Conservation (phyloP, 1,284 basidiomycete genomes). For the Grifola frondosa region DNA sequence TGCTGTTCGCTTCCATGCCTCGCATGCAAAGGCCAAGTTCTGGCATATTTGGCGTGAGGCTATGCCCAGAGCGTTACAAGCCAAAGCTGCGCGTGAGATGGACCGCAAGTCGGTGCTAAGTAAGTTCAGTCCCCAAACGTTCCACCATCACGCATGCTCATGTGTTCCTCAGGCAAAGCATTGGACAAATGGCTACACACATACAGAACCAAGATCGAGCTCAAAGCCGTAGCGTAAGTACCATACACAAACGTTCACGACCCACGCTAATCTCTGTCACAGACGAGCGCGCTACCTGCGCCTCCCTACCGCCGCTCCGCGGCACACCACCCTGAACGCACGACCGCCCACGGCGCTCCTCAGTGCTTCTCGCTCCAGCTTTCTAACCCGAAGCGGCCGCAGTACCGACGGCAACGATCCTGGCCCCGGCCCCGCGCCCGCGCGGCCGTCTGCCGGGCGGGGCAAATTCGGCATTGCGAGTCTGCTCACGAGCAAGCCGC, state of each 20-base stretch:
- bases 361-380: conserved; percentile 26
- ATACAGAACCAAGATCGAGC: conserved; percentile 66
- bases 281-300: conserved; percentile 70
- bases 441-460: conserved; percentile 24
- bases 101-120: conserved; percentile 57
- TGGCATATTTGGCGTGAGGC: conserved; percentile 67
- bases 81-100: conserved; percentile 61
- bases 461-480: conserved; percentile 38
- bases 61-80: conserved; percentile 67
- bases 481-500: conserved; percentile 29
- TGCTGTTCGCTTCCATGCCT: conserved; percentile 70
- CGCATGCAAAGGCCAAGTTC: conserved; percentile 53
- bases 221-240: conserved; percentile 80
- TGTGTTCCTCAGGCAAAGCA: conserved; percentile 45
- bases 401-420: conserved; percentile 19
- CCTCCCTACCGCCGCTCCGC: conserved; percentile 48
- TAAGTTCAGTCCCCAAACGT: conserved; percentile 37
- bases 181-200: conserved; percentile 65
- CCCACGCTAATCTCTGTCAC: conserved; percentile 14
- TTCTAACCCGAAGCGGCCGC: conserved; percentile 28
- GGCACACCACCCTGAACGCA: conserved; percentile 17
- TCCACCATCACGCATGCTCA: conserved; percentile 9
- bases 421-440: conserved; percentile 27
- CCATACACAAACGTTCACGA: not conserved
- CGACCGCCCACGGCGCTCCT: conserved; percentile 24